A percentile compares a stretch with the other conserved stretches of the same genome.
Evolutionary conservation across 441 rosid genomes (phyloP).

Genomic region (Raphanus hybrid): DNA sequence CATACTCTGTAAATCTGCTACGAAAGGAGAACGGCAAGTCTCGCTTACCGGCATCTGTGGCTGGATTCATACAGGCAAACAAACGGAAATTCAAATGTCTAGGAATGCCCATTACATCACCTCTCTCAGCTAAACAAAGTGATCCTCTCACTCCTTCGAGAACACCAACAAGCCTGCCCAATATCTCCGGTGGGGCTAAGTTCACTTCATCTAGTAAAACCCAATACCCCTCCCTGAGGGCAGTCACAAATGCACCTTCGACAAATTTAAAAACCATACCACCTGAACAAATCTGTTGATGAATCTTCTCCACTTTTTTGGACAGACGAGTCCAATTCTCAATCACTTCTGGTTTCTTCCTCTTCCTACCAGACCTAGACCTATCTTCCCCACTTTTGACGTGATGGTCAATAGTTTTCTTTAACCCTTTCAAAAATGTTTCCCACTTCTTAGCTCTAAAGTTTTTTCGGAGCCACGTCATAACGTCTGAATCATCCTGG

Average conservation of each 20-base stretch:
- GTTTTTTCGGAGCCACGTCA: constrained; percentile 54
- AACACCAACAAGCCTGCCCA: constrained; percentile 91
- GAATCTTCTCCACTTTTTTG: constrained; percentile 59
- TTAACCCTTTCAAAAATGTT: constrained; percentile 56
- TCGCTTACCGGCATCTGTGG: constrained; percentile 99
- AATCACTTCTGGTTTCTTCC: constrained; percentile 63
- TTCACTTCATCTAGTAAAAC: constrained; percentile 98
- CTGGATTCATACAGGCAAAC: constrained; percentile 99
- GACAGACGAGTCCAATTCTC: constrained; percentile 66
- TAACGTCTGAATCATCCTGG: constrained; percentile 58
- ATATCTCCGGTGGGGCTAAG: constrained; percentile 95
- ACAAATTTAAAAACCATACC: constrained; percentile 96
- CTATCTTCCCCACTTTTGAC: constrained; percentile 40
- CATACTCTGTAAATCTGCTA: constrained; percentile 91
- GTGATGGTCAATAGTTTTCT: constrained; percentile 49
- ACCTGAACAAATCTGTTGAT: constrained; percentile 64
- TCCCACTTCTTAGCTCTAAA: constrained; percentile 70
- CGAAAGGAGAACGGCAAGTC: constrained; percentile 83
- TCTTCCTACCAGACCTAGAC: constrained; percentile 62
- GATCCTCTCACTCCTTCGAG: constrained; percentile 97
- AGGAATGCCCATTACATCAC: constrained; percentile 73
- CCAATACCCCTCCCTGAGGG: constrained; percentile 95
- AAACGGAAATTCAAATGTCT: constrained; percentile 86
- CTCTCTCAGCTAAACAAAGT: constrained; percentile 97
- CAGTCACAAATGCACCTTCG: constrained; percentile 94